phyloP scores from a whole-genome alignment of 352 stramenopile genomes.

The Phytophthora meadii region DNA sequence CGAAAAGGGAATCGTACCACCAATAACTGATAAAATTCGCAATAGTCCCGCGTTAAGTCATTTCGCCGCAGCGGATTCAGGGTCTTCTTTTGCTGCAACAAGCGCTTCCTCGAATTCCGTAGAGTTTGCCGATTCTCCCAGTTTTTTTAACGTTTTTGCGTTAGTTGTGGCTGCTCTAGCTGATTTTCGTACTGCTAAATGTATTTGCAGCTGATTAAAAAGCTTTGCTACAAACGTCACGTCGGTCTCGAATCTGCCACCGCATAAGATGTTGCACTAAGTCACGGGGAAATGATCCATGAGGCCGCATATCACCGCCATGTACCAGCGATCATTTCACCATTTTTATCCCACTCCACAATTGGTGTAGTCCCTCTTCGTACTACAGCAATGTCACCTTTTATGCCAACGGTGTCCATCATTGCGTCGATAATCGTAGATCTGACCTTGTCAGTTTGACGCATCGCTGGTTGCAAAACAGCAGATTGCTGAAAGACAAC shows the following conservation, averaged over 20 bases:
- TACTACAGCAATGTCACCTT: not conserved
- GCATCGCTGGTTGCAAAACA: not conserved
- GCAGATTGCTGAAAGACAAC: not conserved
- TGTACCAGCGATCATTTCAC: not conserved
- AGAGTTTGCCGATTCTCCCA: not conserved
- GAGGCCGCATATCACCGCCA: not conserved
- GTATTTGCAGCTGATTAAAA: not conserved
- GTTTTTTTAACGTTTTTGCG: not conserved
- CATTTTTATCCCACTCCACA: conserved; percentile 2
- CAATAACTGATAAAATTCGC: not conserved
- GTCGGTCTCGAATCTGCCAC: not conserved
- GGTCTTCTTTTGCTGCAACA: not conserved
- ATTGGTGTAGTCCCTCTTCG: not conserved
- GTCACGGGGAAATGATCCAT: not conserved
- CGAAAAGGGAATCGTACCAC: not conserved
- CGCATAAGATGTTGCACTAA: not conserved
- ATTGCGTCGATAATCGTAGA: not conserved
- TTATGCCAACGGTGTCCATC: not conserved
- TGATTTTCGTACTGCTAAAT: not conserved
- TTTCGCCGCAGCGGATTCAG: not conserved
- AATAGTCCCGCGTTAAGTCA: not conserved
- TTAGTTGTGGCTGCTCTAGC: not conserved
- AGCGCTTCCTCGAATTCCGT: not conserved
- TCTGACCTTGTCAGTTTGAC: not conserved
- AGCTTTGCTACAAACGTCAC: not conserved